A percentile compares a stretch with the other conserved stretches of the same genome.
These are phyloP conservation scores for Globisporangium ultimum DNA, from an alignment of 352 stramenopile species.

Conservation along the genomic window DNA sequence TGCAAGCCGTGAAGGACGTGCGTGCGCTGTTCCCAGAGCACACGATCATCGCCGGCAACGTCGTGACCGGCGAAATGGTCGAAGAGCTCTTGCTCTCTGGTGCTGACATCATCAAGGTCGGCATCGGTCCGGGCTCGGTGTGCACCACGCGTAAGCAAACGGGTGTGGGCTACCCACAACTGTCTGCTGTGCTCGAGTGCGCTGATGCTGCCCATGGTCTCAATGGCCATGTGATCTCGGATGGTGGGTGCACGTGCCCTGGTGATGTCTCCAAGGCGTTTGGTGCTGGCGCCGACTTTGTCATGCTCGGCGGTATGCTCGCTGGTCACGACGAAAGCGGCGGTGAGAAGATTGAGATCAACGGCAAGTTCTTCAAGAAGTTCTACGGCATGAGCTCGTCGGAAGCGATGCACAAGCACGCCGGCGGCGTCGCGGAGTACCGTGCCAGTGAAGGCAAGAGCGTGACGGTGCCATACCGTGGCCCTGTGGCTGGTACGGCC, in stretches of 20 bases:
- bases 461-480: slow-evolving; percentile 87
- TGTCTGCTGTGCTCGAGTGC: slow-evolving; percentile 90
- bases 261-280: slow-evolving; percentile 91
- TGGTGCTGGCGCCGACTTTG: slow-evolving; percentile 89
- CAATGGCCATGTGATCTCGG: slow-evolving; percentile 86
- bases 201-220: slow-evolving; percentile 88
- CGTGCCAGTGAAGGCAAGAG: slow-evolving; percentile 90
- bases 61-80: slow-evolving; percentile 92
- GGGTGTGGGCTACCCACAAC: slow-evolving; percentile 89
- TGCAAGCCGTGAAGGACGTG: slow-evolving; percentile 70
- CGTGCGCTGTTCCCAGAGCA: slow-evolving; percentile 56
- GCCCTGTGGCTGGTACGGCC: slow-evolving; percentile 71
- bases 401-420: slow-evolving; percentile 92
- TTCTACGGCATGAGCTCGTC: slow-evolving; percentile 94
- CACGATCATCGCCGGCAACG: slow-evolving; percentile 92
- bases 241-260: slow-evolving; percentile 88
- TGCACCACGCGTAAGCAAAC: slow-evolving; percentile 93
- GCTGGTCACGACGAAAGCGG: slow-evolving; percentile 89
- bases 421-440: slow-evolving; percentile 89
- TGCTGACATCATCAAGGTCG: slow-evolving; percentile 93
- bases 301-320: slow-evolving; percentile 93
- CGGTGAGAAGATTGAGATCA: slow-evolving; percentile 73
- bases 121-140: slow-evolving; percentile 89
- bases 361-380: slow-evolving; percentile 77
- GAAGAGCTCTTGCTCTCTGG: slow-evolving; percentile 89